Percentiles rank a stretch among this genome's conserved stretches.
Evolutionary conservation across 2,329 filamentous ascomycete species (phyloP).

Genomic region (Triangularia setosa): DNA sequence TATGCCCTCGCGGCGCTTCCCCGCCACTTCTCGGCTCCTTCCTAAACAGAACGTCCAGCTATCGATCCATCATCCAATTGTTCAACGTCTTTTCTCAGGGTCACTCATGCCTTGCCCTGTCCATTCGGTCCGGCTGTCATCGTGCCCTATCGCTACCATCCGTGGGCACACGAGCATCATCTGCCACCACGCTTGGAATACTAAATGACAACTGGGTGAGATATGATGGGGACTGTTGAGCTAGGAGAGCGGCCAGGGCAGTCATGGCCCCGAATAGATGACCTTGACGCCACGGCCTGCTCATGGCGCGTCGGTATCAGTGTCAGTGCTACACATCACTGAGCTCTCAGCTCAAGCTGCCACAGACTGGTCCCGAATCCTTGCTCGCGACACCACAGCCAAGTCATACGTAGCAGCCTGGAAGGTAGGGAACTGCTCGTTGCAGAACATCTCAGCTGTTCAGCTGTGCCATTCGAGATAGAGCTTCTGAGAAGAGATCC

Average conservation of each 20-base stretch:
- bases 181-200: neutral
- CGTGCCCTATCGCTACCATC: neutral
- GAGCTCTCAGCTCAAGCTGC: neutral
- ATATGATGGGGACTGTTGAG: too few relatives aligned
- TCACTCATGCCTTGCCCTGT: neutral
- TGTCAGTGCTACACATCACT: neutral
- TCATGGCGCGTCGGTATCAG: neutral
- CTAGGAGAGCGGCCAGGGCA: too few relatives aligned
- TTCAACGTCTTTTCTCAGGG: neutral
- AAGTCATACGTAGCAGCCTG: neutral
- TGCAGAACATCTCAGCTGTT: neutral
- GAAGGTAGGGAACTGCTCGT: neutral
- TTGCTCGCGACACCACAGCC: neutral
- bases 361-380: too few relatives aligned
- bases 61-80: neutral
- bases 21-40: constrained; percentile 3
- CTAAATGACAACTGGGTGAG: too few relatives aligned
- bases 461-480: neutral
- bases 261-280: neutral
- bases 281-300: neutral
- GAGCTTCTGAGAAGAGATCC: neutral
- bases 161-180: neutral
- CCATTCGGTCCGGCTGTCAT: neutral
- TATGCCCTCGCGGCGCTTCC: neutral
- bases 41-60: constrained; percentile 4